Evolutionary conservation across 2,329 filamentous ascomycete genomes (phyloP), one percentile per base, ranked within the genome.

Genomic region (Colletotrichum neosansevieriae): DNA sequence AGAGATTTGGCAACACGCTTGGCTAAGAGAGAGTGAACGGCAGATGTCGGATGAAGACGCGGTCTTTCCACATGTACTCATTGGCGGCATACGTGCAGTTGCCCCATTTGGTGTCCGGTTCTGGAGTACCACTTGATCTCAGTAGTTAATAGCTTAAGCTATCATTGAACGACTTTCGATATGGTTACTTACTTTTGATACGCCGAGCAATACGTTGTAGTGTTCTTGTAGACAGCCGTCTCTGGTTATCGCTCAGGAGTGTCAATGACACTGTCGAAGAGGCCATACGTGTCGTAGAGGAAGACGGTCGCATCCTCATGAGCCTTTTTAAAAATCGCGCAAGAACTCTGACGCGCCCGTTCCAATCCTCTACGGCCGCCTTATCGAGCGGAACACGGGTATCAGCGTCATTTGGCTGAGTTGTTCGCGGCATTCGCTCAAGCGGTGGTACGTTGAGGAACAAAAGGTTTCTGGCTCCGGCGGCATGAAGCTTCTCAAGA

Each of bases 371-470:
- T 9, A 63, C 53, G 3, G 61, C 61, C 19, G 61, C 44, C 3
- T 58, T 63, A 5, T 50, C 24, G 0, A 63, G 44, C 7, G 53
- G 44, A 12, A 63, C 42, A 4, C 53, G 53, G 5, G 19, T 47
- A 5, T 15, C 21, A 12, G 34, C 44, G 3, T 44, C 61, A n/a
- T 44, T 63, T 19, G 42, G 58, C 12, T 58, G 42, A 2, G 61
- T 58, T 17, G 34, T 63, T 34, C 53, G 49, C 6, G 34, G 61
- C 53, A 58, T 63, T 10, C 57, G 57, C 29, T 82, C 80, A 1
- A 86, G 73, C 0, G 84, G 85, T 1, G 85, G 84, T 1, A 87
- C 76, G 54, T 85, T 85, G 74, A 87, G 76, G 70, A 87, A 82
- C 3, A 88, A 73, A 45, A 86, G 81, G 72, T 85, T 86, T n/a